These are phyloP conservation scores for Zanthoxylum bungeanum DNA, from an alignment of 345 rosid species.

Conservation along the genomic window DNA sequence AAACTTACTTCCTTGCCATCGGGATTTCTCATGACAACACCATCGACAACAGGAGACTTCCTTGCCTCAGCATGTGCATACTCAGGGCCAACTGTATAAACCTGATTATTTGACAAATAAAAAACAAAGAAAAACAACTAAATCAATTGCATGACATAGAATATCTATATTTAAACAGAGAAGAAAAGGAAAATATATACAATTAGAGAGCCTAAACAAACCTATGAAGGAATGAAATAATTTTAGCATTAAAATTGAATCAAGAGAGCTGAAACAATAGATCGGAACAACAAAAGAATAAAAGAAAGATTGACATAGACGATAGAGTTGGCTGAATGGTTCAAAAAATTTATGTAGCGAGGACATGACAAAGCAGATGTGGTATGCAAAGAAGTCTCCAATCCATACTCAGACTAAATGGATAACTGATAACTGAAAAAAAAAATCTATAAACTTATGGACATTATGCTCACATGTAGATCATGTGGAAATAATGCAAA, in stretches of 20 bases:
- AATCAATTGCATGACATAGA: neutral
- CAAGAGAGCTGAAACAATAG: neutral
- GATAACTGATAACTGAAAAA: neutral
- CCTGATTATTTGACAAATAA: slow-evolving; percentile 49
- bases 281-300: neutral
- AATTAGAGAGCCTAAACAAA: neutral
- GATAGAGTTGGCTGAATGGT: neutral
- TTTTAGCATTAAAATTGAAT: neutral
- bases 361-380: neutral
- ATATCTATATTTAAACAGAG: neutral
- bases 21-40: slow-evolving; percentile 97
- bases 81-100: slow-evolving; percentile 97
- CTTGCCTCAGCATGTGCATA: slow-evolving; percentile 99
- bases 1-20: slow-evolving; percentile 96
- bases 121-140: neutral
- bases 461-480: neutral
- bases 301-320: neutral
- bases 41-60: slow-evolving; percentile 99
- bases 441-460: neutral
- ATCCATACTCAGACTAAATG: neutral
- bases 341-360: neutral
- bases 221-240: neutral
- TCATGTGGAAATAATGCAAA: neutral
- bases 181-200: neutral
- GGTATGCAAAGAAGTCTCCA: neutral